Evolutionary conservation across 164 flowering plant species (phyloP).

Genomic region (Warburgia ugandensis): DNA sequence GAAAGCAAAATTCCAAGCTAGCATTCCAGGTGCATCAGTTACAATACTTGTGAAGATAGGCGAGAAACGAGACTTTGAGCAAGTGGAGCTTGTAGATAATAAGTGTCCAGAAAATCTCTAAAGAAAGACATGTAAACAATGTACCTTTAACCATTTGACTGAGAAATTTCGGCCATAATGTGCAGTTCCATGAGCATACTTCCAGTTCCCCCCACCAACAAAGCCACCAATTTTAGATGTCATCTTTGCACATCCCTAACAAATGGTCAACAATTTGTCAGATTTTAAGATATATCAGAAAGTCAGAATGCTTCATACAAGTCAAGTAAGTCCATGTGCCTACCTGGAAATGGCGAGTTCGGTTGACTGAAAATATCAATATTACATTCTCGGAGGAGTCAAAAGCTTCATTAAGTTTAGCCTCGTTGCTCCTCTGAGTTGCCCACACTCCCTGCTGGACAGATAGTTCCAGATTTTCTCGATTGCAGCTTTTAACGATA

Average conservation of each 20-base stretch:
- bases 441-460: slow-evolving; percentile 99
- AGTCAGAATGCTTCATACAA: too few species aligned
- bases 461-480: slow-evolving; percentile 94
- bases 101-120: too few species aligned
- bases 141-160: slow-evolving; percentile 92
- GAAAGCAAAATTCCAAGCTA: too few species aligned
- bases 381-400: slow-evolving; percentile 92
- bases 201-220: slow-evolving; percentile 96
- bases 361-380: slow-evolving; percentile 92
- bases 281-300: too few species aligned
- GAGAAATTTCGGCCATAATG: slow-evolving; percentile 97
- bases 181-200: slow-evolving; percentile 97
- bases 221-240: slow-evolving; percentile 92
- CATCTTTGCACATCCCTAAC: slow-evolving; percentile 99
- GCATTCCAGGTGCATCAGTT: too few species aligned
- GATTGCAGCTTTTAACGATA: slow-evolving; percentile 97
- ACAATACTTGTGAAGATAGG: too few species aligned
- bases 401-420: slow-evolving; percentile 98
- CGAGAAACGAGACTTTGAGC: too few species aligned
- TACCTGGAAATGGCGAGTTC: slow-evolving; percentile 98
- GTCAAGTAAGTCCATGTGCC: too few species aligned
- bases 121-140: too few species aligned
- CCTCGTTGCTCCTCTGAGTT: slow-evolving; percentile 98
- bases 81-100: too few species aligned
- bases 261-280: too few species aligned